Percentiles rank a stretch among this genome's conserved stretches.
These are phyloP conservation scores for Talaromyces albobiverticillius DNA, from an alignment of 2,329 filamentous ascomycete genomes.

Conservation along the genomic window DNA sequence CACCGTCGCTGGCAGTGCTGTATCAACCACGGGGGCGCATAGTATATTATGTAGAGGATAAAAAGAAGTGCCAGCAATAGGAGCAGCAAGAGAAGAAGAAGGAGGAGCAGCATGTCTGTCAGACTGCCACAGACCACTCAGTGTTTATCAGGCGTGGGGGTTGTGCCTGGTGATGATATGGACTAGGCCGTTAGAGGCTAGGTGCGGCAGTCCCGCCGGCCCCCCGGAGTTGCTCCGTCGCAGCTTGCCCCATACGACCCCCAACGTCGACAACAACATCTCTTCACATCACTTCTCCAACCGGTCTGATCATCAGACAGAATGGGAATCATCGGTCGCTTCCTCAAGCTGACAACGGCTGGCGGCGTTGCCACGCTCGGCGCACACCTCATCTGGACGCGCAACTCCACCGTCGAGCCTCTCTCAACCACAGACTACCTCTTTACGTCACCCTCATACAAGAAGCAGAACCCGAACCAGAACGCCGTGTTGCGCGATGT, in stretches of 20 bases:
- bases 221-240: slow-evolving; percentile 5
- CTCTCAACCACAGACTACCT: slow-evolving; percentile 61
- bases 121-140: no score
- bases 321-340: slow-evolving; percentile 55
- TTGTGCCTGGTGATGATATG: no score
- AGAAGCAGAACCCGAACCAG: slow-evolving; percentile 58
- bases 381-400: slow-evolving; percentile 53
- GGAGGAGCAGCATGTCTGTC: neutral
- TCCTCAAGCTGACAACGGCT: slow-evolving; percentile 44
- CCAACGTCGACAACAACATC: no score
- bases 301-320: slow-evolving; percentile 4
- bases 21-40: slow-evolving; percentile 71
- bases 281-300: neutral
- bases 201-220: neutral
- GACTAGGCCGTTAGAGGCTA: no score
- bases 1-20: slow-evolving; percentile 67
- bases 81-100: slow-evolving; percentile 7
- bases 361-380: slow-evolving; percentile 51
- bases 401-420: slow-evolving; percentile 56
- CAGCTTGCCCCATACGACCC: no score
- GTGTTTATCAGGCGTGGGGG: no score
- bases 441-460: slow-evolving; percentile 57
- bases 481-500: slow-evolving; percentile 65
- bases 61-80: neutral
- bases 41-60: slow-evolving; percentile 70